Conservation (phyloP, 108 stramenopile genomes). For the Nitzschia inconspicua region DNA sequence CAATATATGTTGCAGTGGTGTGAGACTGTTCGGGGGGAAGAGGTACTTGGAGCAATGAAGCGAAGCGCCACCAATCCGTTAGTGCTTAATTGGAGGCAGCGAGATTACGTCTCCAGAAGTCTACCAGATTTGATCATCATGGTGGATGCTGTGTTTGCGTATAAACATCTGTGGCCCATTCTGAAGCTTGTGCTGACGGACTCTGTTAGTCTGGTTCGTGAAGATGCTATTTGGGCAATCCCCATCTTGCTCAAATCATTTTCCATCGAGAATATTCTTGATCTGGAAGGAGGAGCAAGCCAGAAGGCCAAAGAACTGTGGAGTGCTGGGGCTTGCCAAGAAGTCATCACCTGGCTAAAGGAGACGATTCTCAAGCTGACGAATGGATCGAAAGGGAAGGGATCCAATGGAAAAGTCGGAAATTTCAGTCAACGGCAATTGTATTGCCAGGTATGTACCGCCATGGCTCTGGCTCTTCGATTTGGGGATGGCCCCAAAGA, state of each 20-base stretch:
- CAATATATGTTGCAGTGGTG: constrained; percentile 69
- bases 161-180: constrained; percentile 72
- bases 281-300: constrained; percentile 25
- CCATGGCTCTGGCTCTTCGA: constrained; percentile 63
- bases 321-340: constrained; percentile 31
- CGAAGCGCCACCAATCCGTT: constrained; percentile 76
- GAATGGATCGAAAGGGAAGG: constrained; percentile 33
- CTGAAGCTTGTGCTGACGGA: constrained; percentile 70
- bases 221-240: constrained; percentile 79
- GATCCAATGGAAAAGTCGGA: constrained; percentile 39
- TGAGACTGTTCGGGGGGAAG: constrained; percentile 73
- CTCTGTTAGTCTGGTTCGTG: constrained; percentile 70
- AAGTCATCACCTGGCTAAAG: constrained; percentile 65
- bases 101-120: constrained; percentile 84
- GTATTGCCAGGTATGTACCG: constrained; percentile 68
- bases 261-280: constrained; percentile 31
- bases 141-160: constrained; percentile 46
- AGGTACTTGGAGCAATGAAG: constrained; percentile 65
- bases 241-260: constrained; percentile 58
- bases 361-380: constrained; percentile 51
- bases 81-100: constrained; percentile 92
- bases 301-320: constrained; percentile 21
- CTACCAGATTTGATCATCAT: constrained; percentile 76
- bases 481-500: constrained; percentile 46
- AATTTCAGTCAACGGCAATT: constrained; percentile 76